Base-by-base conservation (phyloP, 2,329 filamentous ascomycete species). In the Pyrenochaeta sp. region DNA sequence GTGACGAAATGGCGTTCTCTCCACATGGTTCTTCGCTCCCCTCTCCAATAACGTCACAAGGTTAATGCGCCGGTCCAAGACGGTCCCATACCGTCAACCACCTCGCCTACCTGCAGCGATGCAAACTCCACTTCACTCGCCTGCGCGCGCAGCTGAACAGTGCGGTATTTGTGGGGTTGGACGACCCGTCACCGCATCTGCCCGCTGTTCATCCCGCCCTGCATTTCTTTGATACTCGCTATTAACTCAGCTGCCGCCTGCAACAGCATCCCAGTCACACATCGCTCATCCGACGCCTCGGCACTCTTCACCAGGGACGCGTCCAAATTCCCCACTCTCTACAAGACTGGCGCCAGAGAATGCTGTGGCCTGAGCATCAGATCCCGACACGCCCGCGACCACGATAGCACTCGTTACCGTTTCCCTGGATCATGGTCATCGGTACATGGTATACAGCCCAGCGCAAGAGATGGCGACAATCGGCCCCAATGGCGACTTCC, bases 391-490 rank as follows among this genome's bases (percentile, higher is more conserved):
- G 60, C 51, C 64, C 65, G 36, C 63, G 65, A 63, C 63, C 63
- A 39, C 58, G 66, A 68, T 71, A 73, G 59, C 35, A 23, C 14
- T 36, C 29, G 35, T 49, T 18, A 14, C 35, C 29, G 10, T 29
- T 20, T 15, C 43, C 18, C 23, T 42, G 29, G 49, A 64, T 36
- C 14, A 64, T 63, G 62, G 44, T 53, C 45, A 41, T 45, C 23
- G 30, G 55, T 55, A 53, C 44, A 54, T 50, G 54, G 49, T 43
- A 48, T 49, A 43, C 29, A 49, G 30, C 35, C 30, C 42, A 46
- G 55, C 58, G 49, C 43, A 63, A 59, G 63, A 54, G 45, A 75
- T 75, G 73, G 58, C 67, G 53, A 62, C 53, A 4, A 46, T 48
- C 39, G 53, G 44, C 36, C 44, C 51, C 33, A 32, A 54, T 44